phyloP scores from a whole-genome alignment of 768 basidiomycete species.

The Phaeotremella fagi region DNA sequence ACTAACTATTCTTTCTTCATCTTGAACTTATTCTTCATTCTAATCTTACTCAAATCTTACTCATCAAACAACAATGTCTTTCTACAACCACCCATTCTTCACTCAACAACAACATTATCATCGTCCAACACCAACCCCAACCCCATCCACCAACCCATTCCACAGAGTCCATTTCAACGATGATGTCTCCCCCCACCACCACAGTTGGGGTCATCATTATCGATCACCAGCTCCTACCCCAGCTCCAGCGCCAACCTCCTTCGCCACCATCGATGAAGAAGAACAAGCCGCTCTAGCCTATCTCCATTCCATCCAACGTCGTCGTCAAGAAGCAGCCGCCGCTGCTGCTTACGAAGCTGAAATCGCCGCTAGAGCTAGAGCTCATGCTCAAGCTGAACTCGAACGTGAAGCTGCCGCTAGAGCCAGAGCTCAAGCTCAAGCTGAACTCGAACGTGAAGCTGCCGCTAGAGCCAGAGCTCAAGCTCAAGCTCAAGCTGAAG shows the following conservation, averaged over 20 bases:
- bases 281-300: conserved; percentile 37
- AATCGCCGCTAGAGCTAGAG: conserved; percentile 4
- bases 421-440: background rate
- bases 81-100: conserved; percentile 8
- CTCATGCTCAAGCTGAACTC: conserved; percentile 11
- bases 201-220: background rate
- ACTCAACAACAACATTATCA: background rate
- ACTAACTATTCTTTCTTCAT: no score
- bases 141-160: background rate
- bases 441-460: background rate
- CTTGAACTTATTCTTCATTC: no score
- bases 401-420: conserved; percentile 20
- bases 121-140: background rate
- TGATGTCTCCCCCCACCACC: background rate
- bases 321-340: conserved; percentile 21
- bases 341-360: conserved; percentile 19
- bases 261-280: conserved; percentile 30
- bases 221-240: background rate
- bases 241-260: conserved; percentile 1
- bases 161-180: background rate
- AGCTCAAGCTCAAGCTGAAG: no score
- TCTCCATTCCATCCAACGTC: conserved; percentile 30
- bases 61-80: conserved; percentile 5
- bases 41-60: background rate
- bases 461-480: conserved; percentile 3